Conservation (phyloP, 2,329 filamentous ascomycete species). For the Epichloe hybrida region DNA sequence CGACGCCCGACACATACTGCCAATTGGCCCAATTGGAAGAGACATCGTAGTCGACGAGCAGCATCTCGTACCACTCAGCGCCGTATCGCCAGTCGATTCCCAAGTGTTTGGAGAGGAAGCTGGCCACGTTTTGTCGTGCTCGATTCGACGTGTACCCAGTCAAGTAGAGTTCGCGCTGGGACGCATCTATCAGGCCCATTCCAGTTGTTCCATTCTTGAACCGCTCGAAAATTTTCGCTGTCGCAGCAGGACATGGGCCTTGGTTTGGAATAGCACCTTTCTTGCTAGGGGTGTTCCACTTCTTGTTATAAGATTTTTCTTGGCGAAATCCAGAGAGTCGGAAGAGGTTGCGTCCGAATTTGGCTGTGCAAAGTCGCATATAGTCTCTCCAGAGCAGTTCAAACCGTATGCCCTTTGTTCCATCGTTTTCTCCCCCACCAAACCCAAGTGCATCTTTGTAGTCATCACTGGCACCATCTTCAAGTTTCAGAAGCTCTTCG, state of each 20-base stretch:
- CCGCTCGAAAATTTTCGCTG: conserved; percentile 37
- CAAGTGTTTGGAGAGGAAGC: conserved; percentile 59
- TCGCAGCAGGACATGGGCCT: conserved; percentile 26
- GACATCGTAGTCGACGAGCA: conserved; percentile 64
- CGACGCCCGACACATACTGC: conserved; percentile 70
- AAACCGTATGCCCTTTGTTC: conserved; percentile 55
- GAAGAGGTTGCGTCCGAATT: conserved; percentile 55
- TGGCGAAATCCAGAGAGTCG: conserved; percentile 47
- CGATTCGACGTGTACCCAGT: conserved; percentile 72
- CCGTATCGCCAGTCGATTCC: conserved; percentile 68
- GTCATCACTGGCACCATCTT: conserved; percentile 41
- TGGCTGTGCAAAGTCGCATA: conserved; percentile 61
- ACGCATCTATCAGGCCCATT: conserved; percentile 64
- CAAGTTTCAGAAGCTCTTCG: conserved; percentile 50
- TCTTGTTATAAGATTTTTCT: conserved; percentile 25
- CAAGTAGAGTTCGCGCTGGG: conserved; percentile 57
- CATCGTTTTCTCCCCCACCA: conserved; percentile 57
- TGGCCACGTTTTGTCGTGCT: conserved; percentile 63
- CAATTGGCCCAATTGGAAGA: conserved; percentile 71
- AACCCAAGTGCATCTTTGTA: conserved; percentile 39
- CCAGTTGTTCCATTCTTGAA: conserved; percentile 58
- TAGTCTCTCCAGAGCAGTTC: conserved; percentile 72
- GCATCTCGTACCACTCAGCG: conserved; percentile 69
- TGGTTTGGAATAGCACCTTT: conserved; percentile 21
- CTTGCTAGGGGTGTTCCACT: conserved; percentile 34